These are phyloP conservation scores for Jaltomata sinuosa DNA, from an alignment of 257 asterid species.

Conservation along the genomic window DNA sequence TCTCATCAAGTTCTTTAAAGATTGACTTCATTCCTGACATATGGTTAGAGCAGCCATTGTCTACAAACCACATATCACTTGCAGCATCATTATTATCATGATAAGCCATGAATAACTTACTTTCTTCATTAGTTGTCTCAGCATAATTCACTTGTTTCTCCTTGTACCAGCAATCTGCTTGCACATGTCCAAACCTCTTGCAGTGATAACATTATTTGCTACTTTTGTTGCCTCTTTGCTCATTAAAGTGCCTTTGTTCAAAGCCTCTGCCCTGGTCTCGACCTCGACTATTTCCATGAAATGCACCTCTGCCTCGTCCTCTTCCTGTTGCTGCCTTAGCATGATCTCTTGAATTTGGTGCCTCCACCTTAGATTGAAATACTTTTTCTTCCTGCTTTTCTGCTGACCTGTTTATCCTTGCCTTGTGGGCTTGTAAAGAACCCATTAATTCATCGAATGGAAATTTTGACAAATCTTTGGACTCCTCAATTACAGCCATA, in stretches of 20 bases:
- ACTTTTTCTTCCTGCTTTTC: constrained; percentile 2
- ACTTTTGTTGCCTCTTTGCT: not conserved
- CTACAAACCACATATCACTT: not conserved
- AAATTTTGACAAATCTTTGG: not conserved
- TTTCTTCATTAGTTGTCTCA: not conserved
- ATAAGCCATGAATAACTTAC: no score
- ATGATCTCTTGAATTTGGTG: no score
- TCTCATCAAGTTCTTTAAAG: constrained; percentile 3
- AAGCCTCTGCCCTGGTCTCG: not conserved
- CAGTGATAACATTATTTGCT: not conserved
- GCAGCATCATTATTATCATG: not conserved
- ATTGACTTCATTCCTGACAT: not conserved
- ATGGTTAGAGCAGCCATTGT: not conserved
- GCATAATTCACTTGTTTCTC: not conserved
- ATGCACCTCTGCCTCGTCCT: not conserved
- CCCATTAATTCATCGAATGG: not conserved
- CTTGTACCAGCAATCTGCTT: constrained; percentile 2
- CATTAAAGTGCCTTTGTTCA: not conserved
- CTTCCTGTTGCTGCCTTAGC: not conserved
- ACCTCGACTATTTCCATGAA: not conserved
- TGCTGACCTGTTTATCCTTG: not conserved
- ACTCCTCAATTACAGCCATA: not conserved
- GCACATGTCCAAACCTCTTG: not conserved
- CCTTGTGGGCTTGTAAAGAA: not conserved
- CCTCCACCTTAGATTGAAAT: not conserved